These are phyloP conservation scores for Claviceps digitariae DNA, from an alignment of 2,329 filamentous ascomycete species.

Conservation along the genomic window DNA sequence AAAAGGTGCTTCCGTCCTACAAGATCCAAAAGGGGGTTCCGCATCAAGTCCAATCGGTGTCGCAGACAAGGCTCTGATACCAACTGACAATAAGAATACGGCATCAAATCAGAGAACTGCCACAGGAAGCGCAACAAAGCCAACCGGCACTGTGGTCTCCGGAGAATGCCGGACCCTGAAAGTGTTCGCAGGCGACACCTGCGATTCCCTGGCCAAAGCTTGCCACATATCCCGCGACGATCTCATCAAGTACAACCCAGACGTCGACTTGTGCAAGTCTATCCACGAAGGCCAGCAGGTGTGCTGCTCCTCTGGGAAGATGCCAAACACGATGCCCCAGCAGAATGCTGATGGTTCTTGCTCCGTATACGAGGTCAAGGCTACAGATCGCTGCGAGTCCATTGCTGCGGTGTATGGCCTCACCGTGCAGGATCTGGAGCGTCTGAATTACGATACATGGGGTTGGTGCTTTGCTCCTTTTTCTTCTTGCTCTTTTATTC, in stretches of 20 bases:
- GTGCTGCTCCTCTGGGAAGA: conserved; percentile 21
- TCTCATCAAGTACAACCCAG: conserved; percentile 20
- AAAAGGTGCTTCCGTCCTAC: too few species aligned
- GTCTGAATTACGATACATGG: not conserved
- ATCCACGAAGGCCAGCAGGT: conserved; percentile 18
- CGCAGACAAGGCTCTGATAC: too few species aligned
- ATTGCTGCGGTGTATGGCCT: conserved; percentile 14
- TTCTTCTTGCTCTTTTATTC: not conserved
- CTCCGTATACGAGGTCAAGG: conserved; percentile 18
- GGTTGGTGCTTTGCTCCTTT: not conserved
- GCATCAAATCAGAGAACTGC: not conserved
- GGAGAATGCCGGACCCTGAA: not conserved
- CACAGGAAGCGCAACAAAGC: not conserved
- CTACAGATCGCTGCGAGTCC: conserved; percentile 20
- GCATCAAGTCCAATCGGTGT: too few species aligned
- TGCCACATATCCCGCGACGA: conserved; percentile 23
- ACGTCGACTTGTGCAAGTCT: conserved; percentile 12
- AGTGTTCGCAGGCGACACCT: conserved; percentile 17
- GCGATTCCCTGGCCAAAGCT: conserved; percentile 17
- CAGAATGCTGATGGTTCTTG: conserved; percentile 20
- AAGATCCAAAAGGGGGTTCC: too few species aligned
- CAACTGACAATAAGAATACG: not conserved
- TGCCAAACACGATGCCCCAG: conserved; percentile 7
- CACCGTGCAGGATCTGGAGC: not conserved
- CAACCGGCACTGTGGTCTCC: not conserved